A percentile compares a stretch with the other conserved stretches of the same genome.
Conservation (phyloP, 2,329 filamentous ascomycete genomes). For the Trichoderma guizhouense region DNA sequence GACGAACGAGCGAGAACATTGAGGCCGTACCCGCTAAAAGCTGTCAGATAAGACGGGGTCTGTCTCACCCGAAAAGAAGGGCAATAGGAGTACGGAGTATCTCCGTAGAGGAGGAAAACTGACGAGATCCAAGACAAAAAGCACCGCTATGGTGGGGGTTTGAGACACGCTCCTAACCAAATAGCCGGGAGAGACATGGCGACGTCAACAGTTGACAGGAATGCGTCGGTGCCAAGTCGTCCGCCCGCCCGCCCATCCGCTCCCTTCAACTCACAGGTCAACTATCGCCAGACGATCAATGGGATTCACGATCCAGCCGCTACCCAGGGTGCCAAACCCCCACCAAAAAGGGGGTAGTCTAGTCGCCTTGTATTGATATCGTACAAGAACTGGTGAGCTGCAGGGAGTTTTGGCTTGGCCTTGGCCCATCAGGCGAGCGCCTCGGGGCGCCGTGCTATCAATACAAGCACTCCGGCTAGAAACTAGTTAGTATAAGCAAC, state of each 20-base stretch:
- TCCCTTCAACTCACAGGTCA: neutral
- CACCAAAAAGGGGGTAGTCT: neutral
- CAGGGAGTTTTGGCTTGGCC: neutral
- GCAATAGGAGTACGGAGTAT: neutral
- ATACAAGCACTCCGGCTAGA: neutral
- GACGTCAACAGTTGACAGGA: neutral
- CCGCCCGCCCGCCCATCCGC: neutral
- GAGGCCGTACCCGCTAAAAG: neutral
- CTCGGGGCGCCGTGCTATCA: neutral
- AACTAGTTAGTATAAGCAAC: neutral
- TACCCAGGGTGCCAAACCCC: neutral
- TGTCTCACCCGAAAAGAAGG: neutral
- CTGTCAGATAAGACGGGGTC: neutral
- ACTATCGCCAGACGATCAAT: neutral
- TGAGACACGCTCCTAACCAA: conserved; percentile 1
- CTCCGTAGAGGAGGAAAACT: neutral
- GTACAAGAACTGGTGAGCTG: neutral
- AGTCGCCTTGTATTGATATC: neutral
- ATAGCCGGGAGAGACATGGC: neutral
- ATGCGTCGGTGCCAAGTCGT: neutral
- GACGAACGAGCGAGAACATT: too few relatives aligned
- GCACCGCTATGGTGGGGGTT: neutral
- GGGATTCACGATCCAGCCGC: neutral
- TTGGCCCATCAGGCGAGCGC: neutral
- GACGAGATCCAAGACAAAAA: neutral